Conservation (phyloP, 2,329 filamentous ascomycete species). For the Epichloe coenophiala region DNA sequence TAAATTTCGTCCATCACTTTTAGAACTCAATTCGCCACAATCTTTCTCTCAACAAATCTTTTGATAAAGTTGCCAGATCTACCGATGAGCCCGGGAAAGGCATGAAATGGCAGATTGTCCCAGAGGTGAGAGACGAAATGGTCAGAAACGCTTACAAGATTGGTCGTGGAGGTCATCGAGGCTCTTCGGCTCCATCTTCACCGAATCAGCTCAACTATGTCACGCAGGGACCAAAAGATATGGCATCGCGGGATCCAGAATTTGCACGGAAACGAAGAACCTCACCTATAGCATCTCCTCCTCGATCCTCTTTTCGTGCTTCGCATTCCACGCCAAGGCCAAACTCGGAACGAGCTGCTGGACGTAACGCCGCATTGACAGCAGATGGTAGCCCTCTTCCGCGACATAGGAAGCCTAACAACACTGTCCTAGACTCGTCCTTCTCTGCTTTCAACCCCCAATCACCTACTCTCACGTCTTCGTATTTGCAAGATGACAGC, state of each 20-base stretch:
- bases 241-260: slow-evolving; percentile 34
- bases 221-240: slow-evolving; percentile 43
- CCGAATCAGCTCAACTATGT: slow-evolving; percentile 47
- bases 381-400: slow-evolving; percentile 51
- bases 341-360: slow-evolving; percentile 24
- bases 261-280: slow-evolving; percentile 45
- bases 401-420: slow-evolving; percentile 34
- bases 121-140: slow-evolving; percentile 77
- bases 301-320: slow-evolving; percentile 33
- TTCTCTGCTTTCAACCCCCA: slow-evolving; percentile 38
- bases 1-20: neutral
- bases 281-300: slow-evolving; percentile 41
- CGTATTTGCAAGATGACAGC: slow-evolving; percentile 47
- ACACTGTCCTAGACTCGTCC: slow-evolving; percentile 23
- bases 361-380: slow-evolving; percentile 25
- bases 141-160: slow-evolving; percentile 55
- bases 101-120: slow-evolving; percentile 95
- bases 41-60: slow-evolving; percentile 84
- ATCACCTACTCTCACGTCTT: slow-evolving; percentile 48
- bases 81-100: slow-evolving; percentile 96
- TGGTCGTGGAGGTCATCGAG: slow-evolving; percentile 49
- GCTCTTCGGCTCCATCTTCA: slow-evolving; percentile 60
- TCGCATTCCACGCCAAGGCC: slow-evolving; percentile 48
- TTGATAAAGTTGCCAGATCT: slow-evolving; percentile 81
- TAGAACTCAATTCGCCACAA: slow-evolving; percentile 96